These are phyloP conservation scores for Retiboletus flavoniger DNA, from an alignment of 1,284 basidiomycete genomes.

Conservation along the genomic window DNA sequence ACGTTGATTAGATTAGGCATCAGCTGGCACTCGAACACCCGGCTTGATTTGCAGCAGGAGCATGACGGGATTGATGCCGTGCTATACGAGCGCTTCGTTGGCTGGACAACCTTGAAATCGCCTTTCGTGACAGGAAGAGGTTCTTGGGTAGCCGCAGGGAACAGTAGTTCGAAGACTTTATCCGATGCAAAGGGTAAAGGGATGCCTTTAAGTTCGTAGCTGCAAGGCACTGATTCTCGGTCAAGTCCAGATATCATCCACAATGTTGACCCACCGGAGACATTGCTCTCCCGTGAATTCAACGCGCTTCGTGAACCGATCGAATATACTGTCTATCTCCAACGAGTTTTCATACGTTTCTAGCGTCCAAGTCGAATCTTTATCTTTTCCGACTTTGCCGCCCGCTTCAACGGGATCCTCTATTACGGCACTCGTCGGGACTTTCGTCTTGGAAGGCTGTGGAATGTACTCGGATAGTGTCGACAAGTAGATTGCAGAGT, in stretches of 20 bases:
- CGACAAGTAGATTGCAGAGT: constrained; percentile 69
- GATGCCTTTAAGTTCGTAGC: constrained; percentile 73
- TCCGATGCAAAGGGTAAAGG: constrained; percentile 77
- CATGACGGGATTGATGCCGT: constrained; percentile 54
- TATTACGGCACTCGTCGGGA: constrained; percentile 39
- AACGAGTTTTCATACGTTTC: constrained; percentile 80
- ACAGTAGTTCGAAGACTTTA: constrained; percentile 63
- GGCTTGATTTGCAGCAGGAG: constrained; percentile 53
- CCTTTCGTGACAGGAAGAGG: constrained; percentile 55
- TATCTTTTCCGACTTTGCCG: constrained; percentile 45
- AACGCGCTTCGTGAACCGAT: constrained; percentile 72
- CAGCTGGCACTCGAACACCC: constrained; percentile 81
- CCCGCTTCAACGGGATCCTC: constrained; percentile 41
- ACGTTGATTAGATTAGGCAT: constrained; percentile 86
- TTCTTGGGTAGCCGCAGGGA: constrained; percentile 51
- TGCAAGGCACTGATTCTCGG: constrained; percentile 30
- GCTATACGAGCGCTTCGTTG: constrained; percentile 50
- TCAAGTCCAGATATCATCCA: constrained; percentile 3
- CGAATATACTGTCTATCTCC: constrained; percentile 74
- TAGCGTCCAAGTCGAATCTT: constrained; percentile 54
- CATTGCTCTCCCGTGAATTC: constrained; percentile 71
- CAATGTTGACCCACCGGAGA: constrained; percentile 53
- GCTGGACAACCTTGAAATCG: constrained; percentile 53
- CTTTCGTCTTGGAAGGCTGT: constrained; percentile 50
- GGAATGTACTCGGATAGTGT: constrained; percentile 69